Conservation (phyloP, 495 filamentous ascomycete genomes). For the Penicillium psychrofluorescens region DNA sequence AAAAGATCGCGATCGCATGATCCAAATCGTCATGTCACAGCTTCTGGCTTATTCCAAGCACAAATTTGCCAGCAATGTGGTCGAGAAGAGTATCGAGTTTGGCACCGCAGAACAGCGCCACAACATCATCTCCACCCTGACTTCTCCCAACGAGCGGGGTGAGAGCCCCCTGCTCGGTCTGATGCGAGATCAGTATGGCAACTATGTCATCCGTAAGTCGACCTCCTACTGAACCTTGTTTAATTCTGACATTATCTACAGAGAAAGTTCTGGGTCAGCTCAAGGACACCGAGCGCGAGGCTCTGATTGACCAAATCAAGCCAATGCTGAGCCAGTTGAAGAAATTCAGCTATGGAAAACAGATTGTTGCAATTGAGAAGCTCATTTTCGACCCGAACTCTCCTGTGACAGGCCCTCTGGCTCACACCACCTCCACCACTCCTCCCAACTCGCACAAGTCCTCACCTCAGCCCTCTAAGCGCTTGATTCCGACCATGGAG, state of each 20-base stretch:
- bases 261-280: conserved; percentile 75
- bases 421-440: conserved; percentile 29
- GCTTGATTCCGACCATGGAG: conserved; percentile 26
- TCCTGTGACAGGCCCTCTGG: conserved; percentile 11
- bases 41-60: conserved; percentile 79
- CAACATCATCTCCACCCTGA: conserved; percentile 63
- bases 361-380: conserved; percentile 66
- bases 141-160: conserved; percentile 51
- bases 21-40: conserved; percentile 62
- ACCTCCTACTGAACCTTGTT: background rate
- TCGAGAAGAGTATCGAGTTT: conserved; percentile 84
- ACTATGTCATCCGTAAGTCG: conserved; percentile 92
- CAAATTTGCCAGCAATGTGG: conserved; percentile 96
- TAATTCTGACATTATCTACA: conserved; percentile 26
- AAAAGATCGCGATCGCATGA: conserved; percentile 67
- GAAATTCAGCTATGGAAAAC: conserved; percentile 68
- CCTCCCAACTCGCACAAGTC: conserved; percentile 42
- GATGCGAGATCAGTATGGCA: conserved; percentile 89
- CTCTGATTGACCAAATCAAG: conserved; percentile 65
- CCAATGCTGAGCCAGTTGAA: conserved; percentile 67
- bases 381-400: conserved; percentile 42
- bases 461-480: conserved; percentile 34
- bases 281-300: conserved; percentile 53
- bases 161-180: conserved; percentile 62
- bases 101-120: conserved; percentile 62